phyloP scores from a whole-genome alignment of 148 eudicot genomes.

The Camellia sinensis region DNA sequence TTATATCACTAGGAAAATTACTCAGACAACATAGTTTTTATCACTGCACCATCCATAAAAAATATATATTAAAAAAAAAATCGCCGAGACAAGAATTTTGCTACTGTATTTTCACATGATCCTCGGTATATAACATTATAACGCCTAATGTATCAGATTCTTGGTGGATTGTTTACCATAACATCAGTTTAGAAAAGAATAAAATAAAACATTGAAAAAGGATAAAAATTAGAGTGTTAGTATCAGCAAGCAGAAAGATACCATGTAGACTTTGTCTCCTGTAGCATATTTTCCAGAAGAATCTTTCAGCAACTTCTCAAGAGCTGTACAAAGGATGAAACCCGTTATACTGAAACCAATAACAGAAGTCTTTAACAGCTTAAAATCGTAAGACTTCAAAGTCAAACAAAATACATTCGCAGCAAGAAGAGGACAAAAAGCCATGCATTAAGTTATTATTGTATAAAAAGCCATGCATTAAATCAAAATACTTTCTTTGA shows the following conservation, averaged over 20 bases:
- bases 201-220: background rate
- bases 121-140: background rate
- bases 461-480: too few species aligned
- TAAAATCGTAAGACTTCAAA: background rate
- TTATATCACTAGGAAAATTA: background rate
- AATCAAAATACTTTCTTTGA: too few species aligned
- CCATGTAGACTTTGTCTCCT: constrained; percentile 46
- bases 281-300: constrained; percentile 37
- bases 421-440: background rate
- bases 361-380: constrained; percentile 3
- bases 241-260: constrained; percentile 10
- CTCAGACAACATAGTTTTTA: background rate
- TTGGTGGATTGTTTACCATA: background rate
- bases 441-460: too few species aligned
- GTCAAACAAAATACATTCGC: background rate
- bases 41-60: background rate
- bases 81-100: background rate
- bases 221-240: background rate
- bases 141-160: background rate
- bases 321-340: constrained; percentile 29
- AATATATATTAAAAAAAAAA: background rate
- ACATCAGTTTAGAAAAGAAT: background rate
- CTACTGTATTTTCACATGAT: background rate
- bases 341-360: background rate
- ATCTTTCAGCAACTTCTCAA: constrained; percentile 43